phyloP scores from a whole-genome alignment of 108 stramenopile species.

The Licmophora abbreviata region DNA sequence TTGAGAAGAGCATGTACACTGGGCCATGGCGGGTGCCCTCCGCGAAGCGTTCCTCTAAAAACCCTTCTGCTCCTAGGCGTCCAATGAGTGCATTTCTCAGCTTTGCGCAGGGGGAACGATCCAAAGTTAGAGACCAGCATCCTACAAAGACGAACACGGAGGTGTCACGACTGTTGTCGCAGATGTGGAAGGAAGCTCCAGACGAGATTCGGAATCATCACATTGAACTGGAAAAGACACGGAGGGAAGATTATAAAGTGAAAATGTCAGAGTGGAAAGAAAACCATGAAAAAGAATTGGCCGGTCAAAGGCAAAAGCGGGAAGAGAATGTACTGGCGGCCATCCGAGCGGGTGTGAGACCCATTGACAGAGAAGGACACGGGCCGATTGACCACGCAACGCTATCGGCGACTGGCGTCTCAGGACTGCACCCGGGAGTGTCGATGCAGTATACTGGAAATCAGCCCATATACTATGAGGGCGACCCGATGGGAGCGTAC shows the following conservation, averaged over 20 bases:
- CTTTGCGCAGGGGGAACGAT: neutral
- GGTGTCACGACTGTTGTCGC: slow-evolving; percentile 5
- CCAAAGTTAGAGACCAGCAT: neutral
- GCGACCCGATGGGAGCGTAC: no score
- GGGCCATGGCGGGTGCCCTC: slow-evolving; percentile 10
- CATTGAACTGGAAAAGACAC: slow-evolving; percentile 3
- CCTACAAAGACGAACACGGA: neutral
- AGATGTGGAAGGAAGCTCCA: slow-evolving; percentile 31
- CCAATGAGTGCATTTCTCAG: slow-evolving; percentile 2
- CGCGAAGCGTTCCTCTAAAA: neutral
- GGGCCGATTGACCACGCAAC: no score
- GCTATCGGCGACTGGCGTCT: no score
- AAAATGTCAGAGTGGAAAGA: slow-evolving; percentile 3
- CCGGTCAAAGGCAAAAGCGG: neutral
- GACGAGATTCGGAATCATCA: neutral
- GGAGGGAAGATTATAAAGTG: slow-evolving; percentile 9
- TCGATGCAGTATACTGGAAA: no score
- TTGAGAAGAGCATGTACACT: slow-evolving; percentile 28
- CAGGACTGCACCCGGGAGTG: no score
- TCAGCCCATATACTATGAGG: no score
- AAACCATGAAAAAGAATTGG: neutral
- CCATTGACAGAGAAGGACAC: no score
- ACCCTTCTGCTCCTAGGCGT: neutral
- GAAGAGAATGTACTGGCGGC: no score
- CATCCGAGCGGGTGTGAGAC: no score